Evolutionary conservation across 371 early-diverging fungal genomes (phyloP), one percentile per base, ranked within the genome.

Genomic region (Mortierella sp.): DNA sequence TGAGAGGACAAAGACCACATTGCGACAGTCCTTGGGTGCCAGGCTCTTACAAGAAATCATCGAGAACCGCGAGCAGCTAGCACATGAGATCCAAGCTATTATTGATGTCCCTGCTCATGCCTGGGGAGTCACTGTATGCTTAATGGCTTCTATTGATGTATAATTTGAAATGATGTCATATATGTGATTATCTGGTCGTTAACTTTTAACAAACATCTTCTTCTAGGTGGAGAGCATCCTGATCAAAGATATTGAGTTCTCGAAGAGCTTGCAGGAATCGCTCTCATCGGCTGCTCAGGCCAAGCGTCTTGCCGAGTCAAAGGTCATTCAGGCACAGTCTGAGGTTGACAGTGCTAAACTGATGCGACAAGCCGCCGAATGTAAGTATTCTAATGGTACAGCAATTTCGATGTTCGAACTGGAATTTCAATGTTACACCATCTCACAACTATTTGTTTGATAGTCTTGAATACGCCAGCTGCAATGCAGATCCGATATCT

Each of bases 201-300:
- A 17, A 47, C 8, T 43, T 43, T 15, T 15, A 51, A 51, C 53
- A 28, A 28, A 28, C 23, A 28, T 28, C 7, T 12, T 26, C 47
- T 17, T 17, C 19, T 71, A 86, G 86, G 87, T 95, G 49, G 93
- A 93, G 72, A 88, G 90, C 1, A 93, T 94, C 37, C 69, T 97
- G 69, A 95, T 97, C 84, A 97, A 96, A 84, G 97, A 97, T 65
- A 79, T 97, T 12, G 75, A 84, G 42, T 91, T 97, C 84, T 85
- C 91, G n/a, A 73, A 71, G 23, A 94, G 94, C 64, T 77, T 97
- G 17, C 95, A 96, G 70, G 91, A 92, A 65, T 93, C 93, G 3
- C 85, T 97, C 42, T 90, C 95, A 8, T 89, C 95, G 7, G 97
- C 97, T n/a, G 97, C 97, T 35, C 95, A 95, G 68, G 95, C 94